Evolutionary conservation across 345 rosid species (phyloP), one percentile per base, ranked within the genome.

Genomic region (Iberis pinnata): DNA sequence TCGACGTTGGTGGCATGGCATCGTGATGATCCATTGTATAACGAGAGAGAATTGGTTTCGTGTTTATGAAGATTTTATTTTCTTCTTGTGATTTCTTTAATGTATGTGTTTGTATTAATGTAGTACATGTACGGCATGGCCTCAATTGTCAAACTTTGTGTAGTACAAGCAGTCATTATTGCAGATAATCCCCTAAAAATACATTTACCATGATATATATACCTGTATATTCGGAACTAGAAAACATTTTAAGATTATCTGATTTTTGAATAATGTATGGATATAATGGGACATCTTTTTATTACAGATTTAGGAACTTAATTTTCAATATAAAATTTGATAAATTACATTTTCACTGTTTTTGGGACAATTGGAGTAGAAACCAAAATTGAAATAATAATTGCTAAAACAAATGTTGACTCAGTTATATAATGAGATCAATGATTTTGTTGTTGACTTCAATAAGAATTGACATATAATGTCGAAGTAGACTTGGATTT

Each of bases 1-100:
- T 41, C 14, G 69, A 32, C 42, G 63, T 58, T 58, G 60, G 70
- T 43, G 53, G 60, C 75, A 72, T 69, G 43, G 71, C 74, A 73
- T 73, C n/a, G 58, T 54, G 12, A 43, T 73, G 64, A 47, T 65
- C 71, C 76, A 72, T 72, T 25, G 22, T 3, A 38, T 43, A 6
- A 8, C n/a, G 9, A 12, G 10, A 24, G 36, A 47, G 42, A 26
- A 39, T 19, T 48, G 29, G 20, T 18, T 47, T 40, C 0, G 50
- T 48, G 48, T 49, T 32, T 40, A 56, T 55, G 40, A 62, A 19
- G 61, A 35, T 39, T 49, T 39, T 35, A 3, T 29, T 17, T 16
- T 27, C 10, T 32, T 49, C 16, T 17, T 31, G 56, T 48, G 56
- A 22, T 27, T 18, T 47, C 37, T 31, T 18, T 59, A 18, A 27